Conservation (phyloP, 208 protist genomes). For the Crithidia bombi region DNA sequence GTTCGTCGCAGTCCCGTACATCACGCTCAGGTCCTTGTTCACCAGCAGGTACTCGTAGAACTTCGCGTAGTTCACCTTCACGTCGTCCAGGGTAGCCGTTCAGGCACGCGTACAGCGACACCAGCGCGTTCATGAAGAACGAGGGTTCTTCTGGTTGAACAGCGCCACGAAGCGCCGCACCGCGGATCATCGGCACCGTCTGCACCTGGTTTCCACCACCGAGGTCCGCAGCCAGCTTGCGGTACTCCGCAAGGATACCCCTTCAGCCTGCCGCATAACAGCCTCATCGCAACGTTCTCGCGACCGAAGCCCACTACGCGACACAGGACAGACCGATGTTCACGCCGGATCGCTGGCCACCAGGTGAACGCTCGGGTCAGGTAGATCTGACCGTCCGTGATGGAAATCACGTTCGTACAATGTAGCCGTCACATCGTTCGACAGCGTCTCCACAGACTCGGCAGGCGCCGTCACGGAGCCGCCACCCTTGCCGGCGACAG, state of each 20-base stretch:
- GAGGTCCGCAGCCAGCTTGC: conserved; percentile 90
- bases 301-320: conserved; percentile 94
- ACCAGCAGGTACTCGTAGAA: conserved; percentile 91
- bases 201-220: conserved; percentile 75
- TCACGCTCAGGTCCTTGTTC: conserved; percentile 84
- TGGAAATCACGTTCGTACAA: conserved; percentile 96
- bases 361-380: conserved; percentile 94
- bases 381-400: conserved; percentile 96
- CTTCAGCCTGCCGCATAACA: conserved; percentile 91
- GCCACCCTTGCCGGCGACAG: conserved; percentile 79
- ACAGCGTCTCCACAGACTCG: conserved; percentile 94
- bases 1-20: conserved; percentile 85
- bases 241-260: conserved; percentile 94
- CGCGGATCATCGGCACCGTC: conserved; percentile 84
- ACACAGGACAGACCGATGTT: conserved; percentile 96
- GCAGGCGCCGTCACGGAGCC: conserved; percentile 93
- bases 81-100: conserved; percentile 88
- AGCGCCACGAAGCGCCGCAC: conserved; percentile 79
- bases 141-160: conserved; percentile 91
- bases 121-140: conserved; percentile 84
- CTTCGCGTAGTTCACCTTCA: conserved; percentile 86
- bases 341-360: conserved; percentile 93
- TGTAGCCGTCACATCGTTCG: conserved; percentile 95
- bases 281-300: conserved; percentile 94
- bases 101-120: conserved; percentile 83